phyloP scores from a whole-genome alignment of 2,329 filamentous ascomycete species.

The Pseudopyrenochaeta lycopersici region DNA sequence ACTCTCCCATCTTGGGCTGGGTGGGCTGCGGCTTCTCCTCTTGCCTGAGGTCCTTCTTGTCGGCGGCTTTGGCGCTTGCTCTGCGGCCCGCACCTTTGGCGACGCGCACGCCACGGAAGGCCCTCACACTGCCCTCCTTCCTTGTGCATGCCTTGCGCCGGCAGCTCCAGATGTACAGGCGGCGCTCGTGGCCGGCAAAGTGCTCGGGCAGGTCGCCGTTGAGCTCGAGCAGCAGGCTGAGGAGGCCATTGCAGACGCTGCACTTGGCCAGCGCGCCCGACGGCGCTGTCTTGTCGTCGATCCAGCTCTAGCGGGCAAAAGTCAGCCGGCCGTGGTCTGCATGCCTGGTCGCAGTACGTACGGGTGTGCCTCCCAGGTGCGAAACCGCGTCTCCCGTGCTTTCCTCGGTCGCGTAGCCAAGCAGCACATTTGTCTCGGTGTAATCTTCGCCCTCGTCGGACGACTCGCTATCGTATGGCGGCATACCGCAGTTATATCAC shows the following conservation, averaged over 20 bases:
- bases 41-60: constrained; percentile 28
- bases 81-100: constrained; percentile 47
- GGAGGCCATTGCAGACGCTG: constrained; percentile 83
- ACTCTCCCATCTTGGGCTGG: constrained; percentile 67
- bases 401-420: constrained; percentile 88
- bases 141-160: constrained; percentile 79
- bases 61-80: constrained; percentile 20
- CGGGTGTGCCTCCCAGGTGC: constrained; percentile 85
- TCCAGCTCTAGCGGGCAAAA: constrained; percentile 70
- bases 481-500: constrained; percentile 65
- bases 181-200: constrained; percentile 86
- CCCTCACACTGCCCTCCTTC: constrained; percentile 82
- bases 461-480: constrained; percentile 86
- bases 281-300: constrained; percentile 74
- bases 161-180: constrained; percentile 88
- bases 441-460: constrained; percentile 74
- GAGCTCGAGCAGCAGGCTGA: constrained; percentile 87
- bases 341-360: constrained; percentile 60
- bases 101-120: constrained; percentile 72
- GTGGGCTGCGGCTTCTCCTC: constrained; percentile 52
- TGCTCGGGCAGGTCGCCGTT: constrained; percentile 88
- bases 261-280: constrained; percentile 83
- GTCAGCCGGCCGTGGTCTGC: constrained; percentile 16
- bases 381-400: constrained; percentile 83
- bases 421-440: constrained; percentile 84